phyloP scores from a whole-genome alignment of 331 rosid genomes.

The Prunus yedoensis region DNA sequence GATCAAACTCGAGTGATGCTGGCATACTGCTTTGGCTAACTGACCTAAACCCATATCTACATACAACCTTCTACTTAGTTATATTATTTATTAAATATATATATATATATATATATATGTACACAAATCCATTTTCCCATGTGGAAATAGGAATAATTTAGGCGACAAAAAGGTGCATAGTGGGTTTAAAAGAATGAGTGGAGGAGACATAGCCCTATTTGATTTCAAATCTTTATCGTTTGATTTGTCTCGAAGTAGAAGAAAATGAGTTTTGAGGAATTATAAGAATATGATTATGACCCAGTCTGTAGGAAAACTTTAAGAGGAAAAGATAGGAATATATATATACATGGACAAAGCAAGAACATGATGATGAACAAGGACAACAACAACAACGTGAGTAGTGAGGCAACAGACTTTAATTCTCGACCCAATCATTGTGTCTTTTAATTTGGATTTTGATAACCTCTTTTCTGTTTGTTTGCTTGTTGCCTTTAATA shows the following conservation, averaged over 20 bases:
- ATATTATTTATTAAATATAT: too few species aligned
- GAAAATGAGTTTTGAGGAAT: background rate
- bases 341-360: constrained; percentile 24
- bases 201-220: background rate
- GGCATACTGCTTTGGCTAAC: too few species aligned
- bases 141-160: background rate
- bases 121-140: background rate
- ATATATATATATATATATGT: too few species aligned
- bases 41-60: too few species aligned
- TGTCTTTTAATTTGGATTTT: constrained; percentile 17
- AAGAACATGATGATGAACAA: constrained; percentile 20
- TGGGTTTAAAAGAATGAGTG: background rate
- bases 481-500: background rate
- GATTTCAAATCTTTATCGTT: background rate
- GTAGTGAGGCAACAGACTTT: constrained; percentile 9
- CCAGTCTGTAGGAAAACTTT: constrained; percentile 29
- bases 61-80: too few species aligned
- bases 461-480: constrained; percentile 15
- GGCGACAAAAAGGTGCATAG: background rate
- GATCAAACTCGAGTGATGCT: too few species aligned
- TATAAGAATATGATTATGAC: constrained; percentile 17
- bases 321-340: constrained; percentile 12
- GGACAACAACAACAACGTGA: constrained; percentile 31
- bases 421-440: constrained; percentile 25
- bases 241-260: constrained; percentile 3